Base-by-base conservation (phyloP, 73 alveolate genomes). In the Stentor coeruleus region DNA sequence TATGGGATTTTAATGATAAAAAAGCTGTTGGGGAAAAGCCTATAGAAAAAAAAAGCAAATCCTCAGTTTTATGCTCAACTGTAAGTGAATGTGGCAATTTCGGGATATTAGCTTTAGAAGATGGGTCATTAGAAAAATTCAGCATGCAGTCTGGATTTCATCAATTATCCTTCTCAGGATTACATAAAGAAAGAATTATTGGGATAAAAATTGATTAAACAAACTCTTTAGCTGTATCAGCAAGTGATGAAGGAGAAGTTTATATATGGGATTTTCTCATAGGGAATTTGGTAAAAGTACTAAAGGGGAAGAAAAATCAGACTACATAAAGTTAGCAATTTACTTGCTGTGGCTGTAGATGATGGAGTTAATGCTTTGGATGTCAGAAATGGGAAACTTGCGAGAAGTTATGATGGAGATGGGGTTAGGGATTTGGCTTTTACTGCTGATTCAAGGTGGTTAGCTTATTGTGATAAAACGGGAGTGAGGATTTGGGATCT, bases 81-180 rank as follows among this genome's bases (percentile, higher is more conserved):
- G 93, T 94, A 3, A 85, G 95, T 6, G 86, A 87, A 20, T 94
- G 98, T 76, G 98, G 98, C 26, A 94, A 94, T 86, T 94, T 90
- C 85, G 97, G 97, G 6, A 76, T 92, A 74, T 81, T 89, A 57
- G 98, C 97, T 42, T 91, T 83, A 84, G 93, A 87, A 60, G 85
- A 82, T 79, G 97, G 97, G 35, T 74, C 81, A 35, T 80, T 94
- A 26, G 91, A 92, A 89, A 94, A 94, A 84, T 86, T 94, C 85
- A 91, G 90, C 77, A 90, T 94, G 95, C 95, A 94, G 84, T 86
- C 93, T 76, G 98, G 98, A 6, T 42, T 89, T 59, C 88, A 91
- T 81, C 79, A 91, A 81, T 92, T 96, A 87, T 81, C 81, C 14
- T 85, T 94, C 37, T 83, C 77, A 38, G 73, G 74, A 28, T 81